These are phyloP conservation scores for Chalciporus sp. DNA, from an alignment of 1,284 basidiomycete species.

Conservation along the genomic window DNA sequence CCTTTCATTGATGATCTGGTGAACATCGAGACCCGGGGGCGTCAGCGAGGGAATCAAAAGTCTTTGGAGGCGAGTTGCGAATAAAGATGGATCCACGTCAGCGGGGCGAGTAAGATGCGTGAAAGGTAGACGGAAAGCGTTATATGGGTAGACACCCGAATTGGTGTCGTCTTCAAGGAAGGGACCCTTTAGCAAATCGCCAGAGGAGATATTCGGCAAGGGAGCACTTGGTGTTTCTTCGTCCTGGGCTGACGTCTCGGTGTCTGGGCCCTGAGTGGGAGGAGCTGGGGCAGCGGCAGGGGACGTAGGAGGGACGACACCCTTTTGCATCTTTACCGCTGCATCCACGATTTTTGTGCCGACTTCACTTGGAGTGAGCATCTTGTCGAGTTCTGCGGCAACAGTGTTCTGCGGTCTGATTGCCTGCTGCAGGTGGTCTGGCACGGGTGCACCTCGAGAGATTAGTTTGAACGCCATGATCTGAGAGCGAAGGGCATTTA, in stretches of 20 bases:
- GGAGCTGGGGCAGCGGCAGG: slow-evolving; percentile 12
- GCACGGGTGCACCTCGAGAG: slow-evolving; percentile 77
- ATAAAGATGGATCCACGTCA: slow-evolving; percentile 59
- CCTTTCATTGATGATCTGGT: slow-evolving; percentile 88
- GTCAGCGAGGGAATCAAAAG: slow-evolving; percentile 87
- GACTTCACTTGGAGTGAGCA: slow-evolving; percentile 60
- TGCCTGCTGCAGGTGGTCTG: slow-evolving; percentile 78
- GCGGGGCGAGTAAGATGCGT: slow-evolving; percentile 69
- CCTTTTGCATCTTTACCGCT: slow-evolving; percentile 77
- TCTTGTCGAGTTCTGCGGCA: slow-evolving; percentile 64
- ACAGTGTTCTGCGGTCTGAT: slow-evolving; percentile 66
- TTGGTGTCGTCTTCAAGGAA: slow-evolving; percentile 81
- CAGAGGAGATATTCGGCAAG: slow-evolving; percentile 40
- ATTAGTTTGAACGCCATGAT: slow-evolving; percentile 90
- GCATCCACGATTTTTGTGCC: slow-evolving; percentile 71
- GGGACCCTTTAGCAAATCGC: slow-evolving; percentile 64
- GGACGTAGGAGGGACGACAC: slow-evolving; percentile 33
- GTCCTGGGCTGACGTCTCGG: slow-evolving; percentile 38
- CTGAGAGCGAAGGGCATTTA: slow-evolving; percentile 84
- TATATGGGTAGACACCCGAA: slow-evolving; percentile 93
- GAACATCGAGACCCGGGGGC: slow-evolving; percentile 93
- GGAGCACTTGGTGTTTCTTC: slow-evolving; percentile 41
- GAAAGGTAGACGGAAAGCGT: slow-evolving; percentile 89
- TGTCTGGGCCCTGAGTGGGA: slow-evolving; percentile 13
- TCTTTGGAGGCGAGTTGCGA: slow-evolving; percentile 76